phyloP scores from a whole-genome alignment of 1,139 yeast genomes.

The Petasospora fabianii region DNA sequence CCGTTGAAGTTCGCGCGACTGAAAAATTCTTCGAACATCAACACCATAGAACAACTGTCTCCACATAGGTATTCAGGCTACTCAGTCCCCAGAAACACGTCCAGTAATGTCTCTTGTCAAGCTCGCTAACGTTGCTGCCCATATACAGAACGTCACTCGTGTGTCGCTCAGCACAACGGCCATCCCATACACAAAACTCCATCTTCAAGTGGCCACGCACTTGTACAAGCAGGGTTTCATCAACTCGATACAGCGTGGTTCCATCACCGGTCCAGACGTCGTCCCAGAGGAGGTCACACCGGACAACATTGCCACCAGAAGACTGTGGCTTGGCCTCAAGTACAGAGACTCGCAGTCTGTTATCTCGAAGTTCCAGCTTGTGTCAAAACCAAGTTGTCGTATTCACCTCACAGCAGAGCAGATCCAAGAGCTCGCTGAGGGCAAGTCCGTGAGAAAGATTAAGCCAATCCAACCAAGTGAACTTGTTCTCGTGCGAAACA shows the following conservation, averaged over 20 bases:
- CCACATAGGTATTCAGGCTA: too few species aligned
- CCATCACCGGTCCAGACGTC: slow-evolving; percentile 82
- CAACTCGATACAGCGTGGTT: slow-evolving; percentile 80
- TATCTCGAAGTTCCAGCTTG: slow-evolving; percentile 62
- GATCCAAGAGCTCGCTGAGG: slow-evolving; percentile 69
- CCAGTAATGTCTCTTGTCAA: slow-evolving; percentile 73
- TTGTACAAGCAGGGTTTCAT: slow-evolving; percentile 90
- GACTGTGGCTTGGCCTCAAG: slow-evolving; percentile 89
- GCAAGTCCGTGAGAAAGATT: slow-evolving; percentile 69
- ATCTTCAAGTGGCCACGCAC: slow-evolving; percentile 78
- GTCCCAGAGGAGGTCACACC: slow-evolving; percentile 77
- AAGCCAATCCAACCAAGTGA: slow-evolving; percentile 90
- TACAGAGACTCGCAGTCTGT: slow-evolving; percentile 82
- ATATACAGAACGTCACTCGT: slow-evolving; percentile 81
- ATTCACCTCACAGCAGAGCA: slow-evolving; percentile 63
- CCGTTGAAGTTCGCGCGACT: slow-evolving; percentile 3
- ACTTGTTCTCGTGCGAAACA: slow-evolving; percentile 60
- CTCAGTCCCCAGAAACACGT: background rate
- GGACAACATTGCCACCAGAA: slow-evolving; percentile 80
- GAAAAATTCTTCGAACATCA: slow-evolving; percentile 12
- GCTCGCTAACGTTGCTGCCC: slow-evolving; percentile 83
- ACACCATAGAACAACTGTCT: background rate
- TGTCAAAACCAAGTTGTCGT: slow-evolving; percentile 83
- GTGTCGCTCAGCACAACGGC: slow-evolving; percentile 73
- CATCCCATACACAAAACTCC: slow-evolving; percentile 80